Conservation (phyloP, 176 grass and related monocot genomes). For the bread wheat (Triticum aestivum) region DNA sequence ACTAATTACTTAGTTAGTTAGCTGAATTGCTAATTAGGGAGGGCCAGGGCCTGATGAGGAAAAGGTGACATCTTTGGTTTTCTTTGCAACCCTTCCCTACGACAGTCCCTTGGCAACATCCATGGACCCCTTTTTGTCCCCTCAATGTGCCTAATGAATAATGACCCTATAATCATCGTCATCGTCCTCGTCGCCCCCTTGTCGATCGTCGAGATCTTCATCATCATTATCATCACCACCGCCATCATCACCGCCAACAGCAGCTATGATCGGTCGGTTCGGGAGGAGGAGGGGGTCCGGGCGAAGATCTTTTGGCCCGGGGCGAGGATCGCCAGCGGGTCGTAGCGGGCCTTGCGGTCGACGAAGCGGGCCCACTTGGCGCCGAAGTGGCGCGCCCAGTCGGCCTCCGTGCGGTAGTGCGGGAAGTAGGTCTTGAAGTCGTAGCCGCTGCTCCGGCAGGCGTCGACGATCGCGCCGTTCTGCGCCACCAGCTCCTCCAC, state of each 20-base stretch:
- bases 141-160: conserved; percentile 21
- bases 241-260: conserved; percentile 30
- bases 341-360: conserved; percentile 63
- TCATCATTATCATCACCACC: not conserved
- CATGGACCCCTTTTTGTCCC: not conserved
- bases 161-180: conserved; percentile 13
- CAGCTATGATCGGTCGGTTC: not conserved
- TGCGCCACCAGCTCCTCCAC: conserved; percentile 64
- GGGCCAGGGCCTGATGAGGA: not conserved
- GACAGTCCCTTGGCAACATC: not conserved
- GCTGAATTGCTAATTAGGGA: not conserved
- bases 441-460: conserved; percentile 68
- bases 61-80: conserved; percentile 31
- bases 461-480: conserved; percentile 58
- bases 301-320: conserved; percentile 88
- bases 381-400: conserved; percentile 75
- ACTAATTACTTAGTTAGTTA: not conserved
- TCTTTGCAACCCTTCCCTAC: conserved; percentile 6
- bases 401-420: conserved; percentile 42
- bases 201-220: not conserved
- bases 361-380: conserved; percentile 65
- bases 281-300: not conserved
- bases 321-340: conserved; percentile 68
- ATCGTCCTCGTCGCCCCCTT: conserved; percentile 20
- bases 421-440: conserved; percentile 95